Evolutionary conservation across 1,284 basidiomycete genomes (phyloP), one percentile per base, ranked within the genome.

Genomic region (Abortiporus biennis): DNA sequence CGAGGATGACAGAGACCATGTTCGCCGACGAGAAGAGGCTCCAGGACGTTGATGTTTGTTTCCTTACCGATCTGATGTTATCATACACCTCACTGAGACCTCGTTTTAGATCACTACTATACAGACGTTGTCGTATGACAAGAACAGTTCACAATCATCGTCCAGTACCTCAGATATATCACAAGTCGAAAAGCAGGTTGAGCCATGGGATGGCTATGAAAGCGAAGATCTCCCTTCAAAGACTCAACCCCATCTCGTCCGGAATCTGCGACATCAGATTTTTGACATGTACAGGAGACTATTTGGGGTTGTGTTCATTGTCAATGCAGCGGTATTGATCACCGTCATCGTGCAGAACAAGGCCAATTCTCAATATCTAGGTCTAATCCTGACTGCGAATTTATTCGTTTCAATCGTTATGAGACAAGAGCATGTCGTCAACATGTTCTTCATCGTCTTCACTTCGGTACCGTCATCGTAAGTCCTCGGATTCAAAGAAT

Each of bases 391-490:
- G 12, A 57, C 75, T 23, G 66, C 68, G 15, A 78, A 78, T 50
- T 56, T 78, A 21, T 74, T 75, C 47, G 65, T 64, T 35, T 67
- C 74, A 5, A 69, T 78, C 43, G 58, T 78, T 16, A 76, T 80
- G 71, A 69, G 76, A 11, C 75, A 78, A 57, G 76, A 76, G 49
- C 71, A 76, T 48, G 70, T 78, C 27, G 67, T 77, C 46, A 76
- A 78, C 48, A 61, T 66, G 1, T 72, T 76, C 51, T 78, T 73
- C 60, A 66, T 65, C 33, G 60, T 72, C 12, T 70, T 67, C 45
- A 72, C 69, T 40, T 60, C 70, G 29, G 67, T 72, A 16, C 72
- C 74, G 15, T 30, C 57, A n/a, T 71, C 72, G 70, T 74, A 51
- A 52, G 65, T 63, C 8, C 44, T 22, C 43, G 24, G 25, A 23